Evolutionary conservation across 768 basidiomycete species (phyloP).

Genomic region (Serpula lacrymans): DNA sequence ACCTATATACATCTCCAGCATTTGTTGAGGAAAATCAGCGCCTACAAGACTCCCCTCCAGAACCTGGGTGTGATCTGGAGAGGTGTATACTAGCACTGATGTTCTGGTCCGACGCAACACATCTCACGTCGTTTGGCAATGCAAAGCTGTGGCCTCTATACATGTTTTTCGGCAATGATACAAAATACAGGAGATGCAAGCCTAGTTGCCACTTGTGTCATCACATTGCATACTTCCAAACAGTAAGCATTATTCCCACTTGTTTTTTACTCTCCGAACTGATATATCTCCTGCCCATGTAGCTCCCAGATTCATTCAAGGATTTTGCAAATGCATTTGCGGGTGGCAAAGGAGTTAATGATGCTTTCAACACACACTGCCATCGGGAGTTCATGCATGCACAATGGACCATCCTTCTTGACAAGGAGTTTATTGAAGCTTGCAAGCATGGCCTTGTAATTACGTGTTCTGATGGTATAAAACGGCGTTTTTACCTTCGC

Average conservation of each 20-base stretch:
- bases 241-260: background rate
- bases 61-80: constrained; percentile 14
- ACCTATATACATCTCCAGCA: constrained; percentile 14
- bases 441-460: constrained; percentile 9
- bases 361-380: constrained; percentile 6
- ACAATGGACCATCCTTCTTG: constrained; percentile 4
- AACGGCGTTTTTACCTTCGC: constrained; percentile 9
- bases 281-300: background rate
- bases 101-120: constrained; percentile 29
- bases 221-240: constrained; percentile 9
- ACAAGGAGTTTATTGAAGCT: constrained; percentile 7
- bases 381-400: constrained; percentile 9
- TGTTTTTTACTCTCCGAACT: background rate
- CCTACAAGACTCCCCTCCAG: constrained; percentile 11
- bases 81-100: constrained; percentile 18
- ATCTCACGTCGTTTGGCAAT: constrained; percentile 26
- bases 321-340: constrained; percentile 4
- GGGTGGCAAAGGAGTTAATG: background rate
- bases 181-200: constrained; percentile 18
- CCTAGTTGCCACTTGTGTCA: constrained; percentile 9
- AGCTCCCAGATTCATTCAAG: background rate
- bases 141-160: constrained; percentile 23
- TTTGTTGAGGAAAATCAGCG: constrained; percentile 8
- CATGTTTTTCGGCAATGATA: constrained; percentile 16
- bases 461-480: constrained; percentile 5